Conservation (phyloP, 306 rosid genomes). For the Ceratonia siliqua region DNA sequence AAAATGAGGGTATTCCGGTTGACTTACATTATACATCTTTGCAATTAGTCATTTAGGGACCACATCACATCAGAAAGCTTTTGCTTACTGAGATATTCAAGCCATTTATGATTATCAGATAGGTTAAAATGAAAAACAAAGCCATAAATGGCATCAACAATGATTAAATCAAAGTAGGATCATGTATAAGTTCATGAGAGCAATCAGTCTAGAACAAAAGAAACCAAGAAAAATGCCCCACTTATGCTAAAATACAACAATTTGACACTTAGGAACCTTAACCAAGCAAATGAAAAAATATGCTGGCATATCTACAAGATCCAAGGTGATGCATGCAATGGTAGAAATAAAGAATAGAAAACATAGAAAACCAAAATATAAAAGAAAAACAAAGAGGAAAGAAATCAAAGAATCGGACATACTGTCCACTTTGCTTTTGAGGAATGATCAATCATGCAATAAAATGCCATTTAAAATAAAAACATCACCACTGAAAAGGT, state of each 20-base stretch:
- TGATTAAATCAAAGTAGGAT: background rate
- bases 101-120: background rate
- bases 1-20: background rate
- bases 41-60: background rate
- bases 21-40: background rate
- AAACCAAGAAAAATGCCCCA: slow-evolving; percentile 8
- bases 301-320: slow-evolving; percentile 30
- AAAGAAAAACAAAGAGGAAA: background rate
- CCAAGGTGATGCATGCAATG: slow-evolving; percentile 37
- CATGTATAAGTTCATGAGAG: background rate
- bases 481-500: slow-evolving; percentile 59
- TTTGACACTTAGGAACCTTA: slow-evolving; percentile 31
- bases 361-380: background rate
- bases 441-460: slow-evolving; percentile 27
- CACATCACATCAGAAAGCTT: background rate
- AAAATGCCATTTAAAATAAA: slow-evolving; percentile 23
- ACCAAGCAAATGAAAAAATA: slow-evolving; percentile 43
- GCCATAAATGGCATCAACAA: background rate
- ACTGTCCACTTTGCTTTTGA: slow-evolving; percentile 27
- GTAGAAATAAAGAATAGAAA: slow-evolving; percentile 7
- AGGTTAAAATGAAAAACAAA: background rate
- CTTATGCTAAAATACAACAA: slow-evolving; percentile 28
- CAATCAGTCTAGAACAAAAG: slow-evolving; percentile 24
- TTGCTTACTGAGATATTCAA: background rate
- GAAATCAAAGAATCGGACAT: slow-evolving; percentile 25